phyloP scores from a whole-genome alignment of 257 asterid genomes.

The Gentiana straminea region DNA sequence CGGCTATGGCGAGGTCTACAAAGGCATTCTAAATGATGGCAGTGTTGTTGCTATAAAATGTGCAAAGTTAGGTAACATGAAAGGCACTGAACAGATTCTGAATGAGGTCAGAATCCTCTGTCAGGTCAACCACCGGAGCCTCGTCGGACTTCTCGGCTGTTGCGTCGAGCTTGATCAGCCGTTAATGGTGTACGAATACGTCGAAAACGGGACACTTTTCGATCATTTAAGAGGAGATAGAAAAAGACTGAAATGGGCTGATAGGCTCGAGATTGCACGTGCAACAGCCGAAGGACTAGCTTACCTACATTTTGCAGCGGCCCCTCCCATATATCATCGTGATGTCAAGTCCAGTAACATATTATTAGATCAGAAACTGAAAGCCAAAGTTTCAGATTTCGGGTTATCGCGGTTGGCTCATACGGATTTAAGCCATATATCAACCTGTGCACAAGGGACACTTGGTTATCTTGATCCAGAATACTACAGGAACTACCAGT shows the following conservation, averaged over 20 bases:
- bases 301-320: constrained; percentile 85
- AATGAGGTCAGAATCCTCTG: constrained; percentile 87
- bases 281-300: constrained; percentile 84
- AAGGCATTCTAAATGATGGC: constrained; percentile 62
- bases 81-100: constrained; percentile 78
- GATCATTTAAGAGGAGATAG: constrained; percentile 44
- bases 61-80: constrained; percentile 77
- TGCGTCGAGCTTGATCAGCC: constrained; percentile 94
- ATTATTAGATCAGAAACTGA: constrained; percentile 53
- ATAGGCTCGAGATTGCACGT: constrained; percentile 49
- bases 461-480: constrained; percentile 93
- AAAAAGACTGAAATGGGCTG: constrained; percentile 38
- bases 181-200: constrained; percentile 67
- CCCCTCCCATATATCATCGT: constrained; percentile 76
- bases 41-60: constrained; percentile 74
- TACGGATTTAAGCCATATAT: constrained; percentile 76
- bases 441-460: constrained; percentile 96
- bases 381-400: constrained; percentile 76
- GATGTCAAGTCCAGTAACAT: constrained; percentile 93
- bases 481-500: constrained; percentile 71
- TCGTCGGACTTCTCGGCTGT: constrained; percentile 78
- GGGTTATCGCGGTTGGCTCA: constrained; percentile 80
- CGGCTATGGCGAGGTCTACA: constrained; percentile 83
- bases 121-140: constrained; percentile 80
- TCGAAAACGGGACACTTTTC: constrained; percentile 49